Percentiles rank a stretch among this genome's conserved stretches.
phyloP scores from a whole-genome alignment of 1,284 basidiomycete genomes.

The Malassezia sympodialis region DNA sequence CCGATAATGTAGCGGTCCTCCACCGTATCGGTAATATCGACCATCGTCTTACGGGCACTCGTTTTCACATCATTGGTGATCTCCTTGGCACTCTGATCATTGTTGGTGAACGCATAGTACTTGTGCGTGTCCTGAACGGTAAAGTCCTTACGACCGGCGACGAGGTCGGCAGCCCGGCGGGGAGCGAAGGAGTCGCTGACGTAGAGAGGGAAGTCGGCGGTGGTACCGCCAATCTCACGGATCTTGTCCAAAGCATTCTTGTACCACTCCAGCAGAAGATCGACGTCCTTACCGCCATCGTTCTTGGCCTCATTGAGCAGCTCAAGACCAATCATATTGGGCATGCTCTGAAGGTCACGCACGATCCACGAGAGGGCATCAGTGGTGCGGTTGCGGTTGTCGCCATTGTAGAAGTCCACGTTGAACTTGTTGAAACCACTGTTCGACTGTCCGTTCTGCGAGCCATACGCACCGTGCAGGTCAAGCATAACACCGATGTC shows the following conservation, averaged over 20 bases:
- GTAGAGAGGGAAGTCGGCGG: conserved; percentile 58
- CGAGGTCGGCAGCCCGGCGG: conserved; percentile 55
- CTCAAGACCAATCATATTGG: conserved; percentile 64
- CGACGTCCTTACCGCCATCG: conserved; percentile 16
- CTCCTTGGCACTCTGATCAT: conserved; percentile 27
- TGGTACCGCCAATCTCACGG: conserved; percentile 52
- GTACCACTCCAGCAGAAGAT: conserved; percentile 36
- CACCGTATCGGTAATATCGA: conserved; percentile 14
- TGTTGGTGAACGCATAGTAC: conserved; percentile 53
- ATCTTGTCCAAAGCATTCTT: conserved; percentile 53
- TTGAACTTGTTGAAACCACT: conserved; percentile 59
- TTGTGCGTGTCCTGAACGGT: conserved; percentile 67
- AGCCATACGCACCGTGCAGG: conserved; percentile 63
- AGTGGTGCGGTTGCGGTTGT: conserved; percentile 58
- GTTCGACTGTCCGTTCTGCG: conserved; percentile 58
- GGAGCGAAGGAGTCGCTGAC: conserved; percentile 65
- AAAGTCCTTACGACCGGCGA: conserved; percentile 58
- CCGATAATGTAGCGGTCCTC: conserved; percentile 59
- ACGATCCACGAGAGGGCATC: conserved; percentile 56
- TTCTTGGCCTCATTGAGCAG: conserved; percentile 61
- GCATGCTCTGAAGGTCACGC: conserved; percentile 56
- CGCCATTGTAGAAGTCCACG: conserved; percentile 50
- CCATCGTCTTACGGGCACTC: conserved; percentile 11
- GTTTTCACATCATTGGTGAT: conserved; percentile 31
- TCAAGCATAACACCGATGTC: conserved; percentile 64